phyloP scores from a whole-genome alignment of 2,329 filamentous ascomycete genomes.

The Orbilia blumenaviensis region DNA sequence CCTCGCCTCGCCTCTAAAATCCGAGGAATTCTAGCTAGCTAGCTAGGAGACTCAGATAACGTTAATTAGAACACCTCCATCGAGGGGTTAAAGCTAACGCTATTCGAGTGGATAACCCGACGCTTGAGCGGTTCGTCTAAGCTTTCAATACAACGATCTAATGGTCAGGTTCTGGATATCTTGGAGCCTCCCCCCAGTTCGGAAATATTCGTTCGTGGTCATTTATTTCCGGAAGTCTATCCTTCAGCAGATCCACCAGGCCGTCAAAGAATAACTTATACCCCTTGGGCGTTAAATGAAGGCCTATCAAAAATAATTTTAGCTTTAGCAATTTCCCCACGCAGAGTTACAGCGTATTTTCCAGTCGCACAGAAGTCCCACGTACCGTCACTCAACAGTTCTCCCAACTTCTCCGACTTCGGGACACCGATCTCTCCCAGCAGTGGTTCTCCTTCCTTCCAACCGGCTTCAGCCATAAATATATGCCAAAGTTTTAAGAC shows the following conservation, averaged over 20 bases:
- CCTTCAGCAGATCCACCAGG: slow-evolving; percentile 65
- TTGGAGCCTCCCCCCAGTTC: slow-evolving; percentile 64
- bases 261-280: slow-evolving; percentile 69
- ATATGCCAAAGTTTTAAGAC: slow-evolving; percentile 82
- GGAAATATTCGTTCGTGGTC: slow-evolving; percentile 67
- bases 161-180: slow-evolving; percentile 54
- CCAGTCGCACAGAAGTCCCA: slow-evolving; percentile 34
- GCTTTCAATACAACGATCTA: background rate
- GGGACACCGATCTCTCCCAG: slow-evolving; percentile 69
- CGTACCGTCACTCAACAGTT: slow-evolving; percentile 69
- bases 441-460: slow-evolving; percentile 65
- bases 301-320: background rate
- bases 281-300: slow-evolving; percentile 69
- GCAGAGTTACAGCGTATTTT: background rate
- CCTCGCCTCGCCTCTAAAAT: background rate
- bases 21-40: background rate
- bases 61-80: background rate
- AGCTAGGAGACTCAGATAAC: background rate
- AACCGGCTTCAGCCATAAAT: slow-evolving; percentile 74
- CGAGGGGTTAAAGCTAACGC: no score
- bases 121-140: background rate
- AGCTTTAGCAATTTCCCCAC: slow-evolving; percentile 60
- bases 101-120: no score
- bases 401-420: slow-evolving; percentile 67
- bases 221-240: slow-evolving; percentile 68